Evolutionary conservation across 768 basidiomycete genomes (phyloP), one percentile per base, ranked within the genome.

Genomic region (Jaapia argillacea): DNA sequence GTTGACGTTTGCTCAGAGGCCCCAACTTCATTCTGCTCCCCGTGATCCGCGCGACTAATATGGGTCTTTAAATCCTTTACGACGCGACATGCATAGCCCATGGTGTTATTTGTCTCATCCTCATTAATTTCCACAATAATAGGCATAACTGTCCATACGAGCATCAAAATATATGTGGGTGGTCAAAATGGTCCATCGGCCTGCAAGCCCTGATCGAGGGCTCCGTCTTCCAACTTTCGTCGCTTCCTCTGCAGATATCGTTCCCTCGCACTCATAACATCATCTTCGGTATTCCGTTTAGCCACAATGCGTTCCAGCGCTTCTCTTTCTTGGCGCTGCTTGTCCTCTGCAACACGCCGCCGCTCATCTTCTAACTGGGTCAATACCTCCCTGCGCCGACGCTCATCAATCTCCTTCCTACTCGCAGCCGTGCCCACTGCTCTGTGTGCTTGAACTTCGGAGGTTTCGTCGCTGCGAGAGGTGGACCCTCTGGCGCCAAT

Each of bases 361-460:
- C 72, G 67, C 57, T 94, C 87, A 51, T 78, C 81, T 41, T 76
- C 75, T 68, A 96, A 65, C 62, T 97, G 92, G 42, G 70, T 65
- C 48, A 75, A 75, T 21, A 98, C 75, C 58, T 96, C 84, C 44
- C 75, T 70, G 16, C 75, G 68, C 54, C 94, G 76, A 45, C 96
- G 75, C 55, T 88, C 85, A 47, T 87, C 82, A 42, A 93, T 85
- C 61, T 94, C 91, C 51, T 65, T 71, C 52, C 78, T 71, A 55
- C 72, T 81, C 0, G 93, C 88, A 21, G 90, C 86, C 13, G 75
- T 72, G 3, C 93, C 93, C 7, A 81, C 88, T 2, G 90, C 89
- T n/a, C 79, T 75, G 56, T 90, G 82, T 3, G 63, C 56, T 43
- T 75, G 58, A 1, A 66, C 62, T 12, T 66, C 57, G 23, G 64